Conservation (phyloP, 495 filamentous ascomycete species). For the Annulohypoxylon bovei region DNA sequence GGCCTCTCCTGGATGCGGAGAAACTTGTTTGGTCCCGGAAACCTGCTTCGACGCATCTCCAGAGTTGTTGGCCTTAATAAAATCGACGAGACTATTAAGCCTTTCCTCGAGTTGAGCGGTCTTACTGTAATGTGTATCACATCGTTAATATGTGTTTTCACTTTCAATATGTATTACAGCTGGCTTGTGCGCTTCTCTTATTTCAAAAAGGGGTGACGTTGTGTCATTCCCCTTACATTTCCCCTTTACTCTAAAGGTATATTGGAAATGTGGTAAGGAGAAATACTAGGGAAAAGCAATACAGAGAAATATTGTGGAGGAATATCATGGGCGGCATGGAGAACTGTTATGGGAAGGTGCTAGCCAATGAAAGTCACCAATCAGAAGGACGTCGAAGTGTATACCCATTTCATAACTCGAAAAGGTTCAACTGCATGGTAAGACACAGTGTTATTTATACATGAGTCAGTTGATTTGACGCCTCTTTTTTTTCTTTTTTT, state of each 20-base stretch:
- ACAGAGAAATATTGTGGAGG: not conserved
- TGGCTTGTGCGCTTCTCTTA: not conserved
- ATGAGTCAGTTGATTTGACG: too few relatives aligned
- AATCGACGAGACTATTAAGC: slow-evolving; percentile 47
- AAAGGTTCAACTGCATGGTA: too few relatives aligned
- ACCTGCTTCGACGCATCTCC: slow-evolving; percentile 30
- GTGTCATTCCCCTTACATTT: not conserved
- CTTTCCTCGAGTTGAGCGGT: slow-evolving; percentile 50
- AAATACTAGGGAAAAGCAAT: too few relatives aligned
- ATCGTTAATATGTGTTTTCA: slow-evolving; percentile 4
- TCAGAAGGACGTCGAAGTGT: too few relatives aligned
- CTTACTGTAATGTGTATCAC: slow-evolving; percentile 26
- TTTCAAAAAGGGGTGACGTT: not conserved
- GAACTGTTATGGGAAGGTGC: too few relatives aligned
- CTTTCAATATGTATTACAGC: not conserved
- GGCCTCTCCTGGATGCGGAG: not conserved
- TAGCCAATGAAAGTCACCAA: too few relatives aligned
- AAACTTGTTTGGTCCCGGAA: not conserved
- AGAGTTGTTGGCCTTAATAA: slow-evolving; percentile 40
- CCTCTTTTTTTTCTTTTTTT: too few relatives aligned
- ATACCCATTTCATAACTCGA: too few relatives aligned
- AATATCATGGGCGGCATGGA: too few relatives aligned
- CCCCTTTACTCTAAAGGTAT: not conserved
- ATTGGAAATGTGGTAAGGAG: not conserved
- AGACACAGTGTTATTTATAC: too few relatives aligned